Base-by-base conservation (phyloP, 768 basidiomycete species). In the Suillus bovinus region DNA sequence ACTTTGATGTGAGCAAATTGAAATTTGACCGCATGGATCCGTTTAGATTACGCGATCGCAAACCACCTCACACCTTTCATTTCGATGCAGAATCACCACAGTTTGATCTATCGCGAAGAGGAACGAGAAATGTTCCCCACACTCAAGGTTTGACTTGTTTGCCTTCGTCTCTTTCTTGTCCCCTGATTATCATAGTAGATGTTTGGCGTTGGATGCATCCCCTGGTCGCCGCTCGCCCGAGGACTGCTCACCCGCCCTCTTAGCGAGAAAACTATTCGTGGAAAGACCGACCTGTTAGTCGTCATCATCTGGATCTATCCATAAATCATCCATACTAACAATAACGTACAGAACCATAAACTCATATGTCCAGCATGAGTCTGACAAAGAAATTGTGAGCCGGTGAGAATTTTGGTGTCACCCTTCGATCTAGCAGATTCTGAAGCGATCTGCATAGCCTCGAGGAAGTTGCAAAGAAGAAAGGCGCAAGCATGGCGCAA, bases 41-140 rank as follows among this genome's bases (percentile, higher is more conserved):
- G 29, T 42, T 20, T 59, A 86, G 86, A 84, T 69, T 87, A 87
- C 66, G 87, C 86, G 0, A 82, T 86, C 60, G 71, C 78, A 42
- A 82, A 89, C 70, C 79, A 81, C 9, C 73, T 84, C 2, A 84
- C 83, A 0, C 83, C 83, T 1, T 88, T 89, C 73, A 85, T 88
- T 68, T 84, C 84, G 1, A 86, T 88, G 86, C 87, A 89, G 70
- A 89, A 89, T 67, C 84, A 86, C 62, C 82, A 89, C 70, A 84
- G 75, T 62, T 71, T 86, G 10, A 68, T 85, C 14, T 89, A 89
- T 66, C 77, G 87, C 17, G 88, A 89, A 69, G 87, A 89, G 67
- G 86, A 86, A 67, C 76, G 84, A 2, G 84, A 85, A 66, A 85
- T 86, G 84, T 83, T 86, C 66, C 87, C 87, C 3, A 82, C 81